Percentiles rank a stretch among this genome's conserved stretches.
Conservation (phyloP, 176 grass and related monocot genomes). For the Phyllostachys edulis region DNA sequence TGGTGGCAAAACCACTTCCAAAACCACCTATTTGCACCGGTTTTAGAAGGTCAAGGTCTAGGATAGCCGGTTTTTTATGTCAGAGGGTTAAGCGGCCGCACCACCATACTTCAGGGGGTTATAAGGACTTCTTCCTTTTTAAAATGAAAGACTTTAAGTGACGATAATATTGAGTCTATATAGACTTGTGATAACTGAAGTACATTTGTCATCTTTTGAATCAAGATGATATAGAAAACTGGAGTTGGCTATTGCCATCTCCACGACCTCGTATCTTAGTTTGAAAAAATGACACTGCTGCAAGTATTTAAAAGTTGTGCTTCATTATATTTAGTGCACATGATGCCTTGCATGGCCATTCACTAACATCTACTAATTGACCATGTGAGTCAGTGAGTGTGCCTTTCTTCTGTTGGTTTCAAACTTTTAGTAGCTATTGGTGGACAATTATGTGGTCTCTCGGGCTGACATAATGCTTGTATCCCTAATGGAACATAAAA, state of each 20-base stretch:
- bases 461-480: constrained; percentile 21
- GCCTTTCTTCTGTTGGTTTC: not conserved
- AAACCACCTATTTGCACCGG: too few species aligned
- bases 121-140: too few species aligned
- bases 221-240: not conserved
- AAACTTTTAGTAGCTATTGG: constrained; percentile 17
- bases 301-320: not conserved
- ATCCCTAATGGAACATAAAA: constrained; percentile 20
- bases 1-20: too few species aligned
- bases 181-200: not conserved
- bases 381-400: not conserved
- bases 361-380: constrained; percentile 6
- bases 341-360: not conserved
- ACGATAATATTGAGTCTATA: not conserved
- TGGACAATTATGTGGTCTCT: constrained; percentile 16
- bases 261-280: not conserved
- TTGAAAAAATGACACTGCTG: not conserved
- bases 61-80: too few species aligned
- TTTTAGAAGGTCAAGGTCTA: too few species aligned
- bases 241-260: not conserved
- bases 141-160: not conserved
- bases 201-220: not conserved
- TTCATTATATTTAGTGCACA: constrained; percentile 12
- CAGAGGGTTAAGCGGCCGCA: too few species aligned
- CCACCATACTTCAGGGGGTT: too few species aligned